Evolutionary conservation across 257 asterid species (phyloP), one percentile per base, ranked within the genome.

Genomic region (Nicotiana knightiana): DNA sequence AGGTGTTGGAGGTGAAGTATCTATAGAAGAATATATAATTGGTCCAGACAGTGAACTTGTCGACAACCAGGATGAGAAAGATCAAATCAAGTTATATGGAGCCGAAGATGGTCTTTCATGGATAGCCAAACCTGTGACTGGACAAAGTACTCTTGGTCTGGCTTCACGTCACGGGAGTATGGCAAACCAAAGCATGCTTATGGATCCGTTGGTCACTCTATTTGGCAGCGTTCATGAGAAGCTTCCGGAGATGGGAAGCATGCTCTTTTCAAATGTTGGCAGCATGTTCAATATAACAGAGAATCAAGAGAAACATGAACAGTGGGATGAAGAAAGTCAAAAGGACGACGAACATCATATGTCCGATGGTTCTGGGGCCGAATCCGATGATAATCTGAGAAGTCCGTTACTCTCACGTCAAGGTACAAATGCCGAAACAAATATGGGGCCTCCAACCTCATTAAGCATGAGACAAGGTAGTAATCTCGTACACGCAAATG

Each of bases 41-140:
- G 91, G 91, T 62, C 94, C 97, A 4, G 98, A 93, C 85, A 87
- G 86, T 4, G 98, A 90, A 37, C 94, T 92, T 46, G 73, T 83
- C 0, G 93, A 88, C 12, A 81, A 35, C 88, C 90, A 88, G 24
- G 97, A 68, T 32, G 92, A 91, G 78, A 88, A 88, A 80, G 94
- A 90, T 37, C 90, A 83, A 16, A 91, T 96, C 86, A 94, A 90
- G 85, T 83, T 96, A 64, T 93, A 94, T 32, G 99, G 99, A 3
- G 97, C 99, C 18, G 98, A 93, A 84, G 99, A 90, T 83, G 99
- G 98, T 68, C 97, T 88, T 77, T 96, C 98, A 28, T 96, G 97
- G 97, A 83, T 94, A n/a, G 99, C 99, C 55, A 93, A 92, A 81
- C 98, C 99, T 3, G 96, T 91, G 3, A 86, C 84, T 15, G 97